phyloP scores from a whole-genome alignment of 1,284 basidiomycete genomes.

The Spongispora temasekensis region DNA sequence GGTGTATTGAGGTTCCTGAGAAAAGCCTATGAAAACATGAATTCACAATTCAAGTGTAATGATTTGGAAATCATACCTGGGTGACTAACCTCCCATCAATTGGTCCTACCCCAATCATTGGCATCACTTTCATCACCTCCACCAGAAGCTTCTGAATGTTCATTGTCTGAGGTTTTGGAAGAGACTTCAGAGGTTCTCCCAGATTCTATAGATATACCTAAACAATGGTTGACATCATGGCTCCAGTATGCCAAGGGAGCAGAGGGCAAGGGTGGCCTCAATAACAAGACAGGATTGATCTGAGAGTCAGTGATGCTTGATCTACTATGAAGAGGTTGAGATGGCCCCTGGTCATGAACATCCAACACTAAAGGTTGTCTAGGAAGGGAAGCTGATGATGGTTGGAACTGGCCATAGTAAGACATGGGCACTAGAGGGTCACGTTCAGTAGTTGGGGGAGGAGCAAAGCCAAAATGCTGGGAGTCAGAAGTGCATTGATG shows the following conservation, averaged over 20 bases:
- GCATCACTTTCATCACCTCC: neutral
- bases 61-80: neutral
- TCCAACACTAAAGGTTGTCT: neutral
- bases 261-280: neutral
- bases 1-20: neutral
- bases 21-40: neutral
- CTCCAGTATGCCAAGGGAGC: neutral
- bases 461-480: neutral
- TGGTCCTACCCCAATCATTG: neutral
- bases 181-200: no score
- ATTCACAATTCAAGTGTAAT: neutral
- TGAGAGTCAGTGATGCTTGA: neutral
- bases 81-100: neutral
- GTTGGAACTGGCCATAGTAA: neutral
- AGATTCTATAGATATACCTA: neutral
- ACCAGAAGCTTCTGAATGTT: neutral
- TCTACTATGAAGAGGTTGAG: neutral
- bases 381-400: neutral
- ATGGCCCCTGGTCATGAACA: neutral
- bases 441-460: neutral
- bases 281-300: neutral
- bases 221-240: neutral
- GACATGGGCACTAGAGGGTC: no score
- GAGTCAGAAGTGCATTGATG: neutral
- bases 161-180: neutral